phyloP scores from a whole-genome alignment of 1,284 basidiomycete species.

The Tremellales sp. region DNA sequence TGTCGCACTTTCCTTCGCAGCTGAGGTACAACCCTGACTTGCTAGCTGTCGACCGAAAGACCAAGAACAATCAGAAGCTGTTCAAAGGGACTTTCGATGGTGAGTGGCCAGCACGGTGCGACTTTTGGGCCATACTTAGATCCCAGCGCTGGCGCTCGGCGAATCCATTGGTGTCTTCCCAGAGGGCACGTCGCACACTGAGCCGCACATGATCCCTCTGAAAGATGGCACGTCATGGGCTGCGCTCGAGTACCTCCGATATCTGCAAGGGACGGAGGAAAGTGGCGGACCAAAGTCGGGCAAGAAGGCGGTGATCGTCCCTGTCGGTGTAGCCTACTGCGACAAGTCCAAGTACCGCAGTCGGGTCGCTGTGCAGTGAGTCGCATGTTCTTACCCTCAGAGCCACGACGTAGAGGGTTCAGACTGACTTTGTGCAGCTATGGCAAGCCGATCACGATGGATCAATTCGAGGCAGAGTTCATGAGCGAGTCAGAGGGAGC shows the following conservation, averaged over 20 bases:
- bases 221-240: constrained; percentile 97
- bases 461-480: constrained; percentile 72
- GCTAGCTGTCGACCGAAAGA: constrained; percentile 82
- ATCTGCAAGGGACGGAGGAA: constrained; percentile 56
- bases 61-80: constrained; percentile 80
- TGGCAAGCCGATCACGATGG: constrained; percentile 71
- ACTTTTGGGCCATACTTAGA: too few species aligned
- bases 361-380: constrained; percentile 53
- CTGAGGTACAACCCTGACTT: constrained; percentile 7
- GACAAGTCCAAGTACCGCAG: constrained; percentile 93
- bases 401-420: too few species aligned
- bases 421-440: constrained; percentile 56
- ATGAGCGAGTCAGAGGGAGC: constrained; percentile 63
- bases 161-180: constrained; percentile 89
- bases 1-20: constrained; percentile 3
- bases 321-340: constrained; percentile 86
- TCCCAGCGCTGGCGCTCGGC: constrained; percentile 62
- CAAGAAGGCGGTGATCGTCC: constrained; percentile 61
- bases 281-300: constrained; percentile 47
- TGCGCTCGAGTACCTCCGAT: constrained; percentile 84
- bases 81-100: constrained; percentile 82
- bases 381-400: too few species aligned
- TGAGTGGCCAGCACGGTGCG: constrained; percentile 8
- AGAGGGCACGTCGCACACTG: constrained; percentile 72
- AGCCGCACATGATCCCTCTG: constrained; percentile 84